Percentiles rank a stretch among this genome's conserved stretches.
Conservation (phyloP, 345 rosid species). For the Ceriops decandra region DNA sequence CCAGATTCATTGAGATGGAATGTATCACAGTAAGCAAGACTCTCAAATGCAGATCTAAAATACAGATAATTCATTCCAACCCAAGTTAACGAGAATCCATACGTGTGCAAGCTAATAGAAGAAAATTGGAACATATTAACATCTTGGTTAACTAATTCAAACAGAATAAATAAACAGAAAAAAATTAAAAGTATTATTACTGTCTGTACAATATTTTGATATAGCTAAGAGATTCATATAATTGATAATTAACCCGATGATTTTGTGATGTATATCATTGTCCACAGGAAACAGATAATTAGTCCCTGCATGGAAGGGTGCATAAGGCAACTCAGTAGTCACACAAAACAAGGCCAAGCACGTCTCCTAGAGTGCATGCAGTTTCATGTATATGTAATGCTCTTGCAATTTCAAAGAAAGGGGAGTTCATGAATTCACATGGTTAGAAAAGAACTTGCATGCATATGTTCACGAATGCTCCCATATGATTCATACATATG, state of each 20-base stretch:
- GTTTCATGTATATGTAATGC: too few species aligned
- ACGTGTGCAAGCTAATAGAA: not conserved
- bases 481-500: not conserved
- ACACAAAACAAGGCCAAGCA: too few species aligned
- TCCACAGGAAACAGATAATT: too few species aligned
- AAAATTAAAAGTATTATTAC: not conserved
- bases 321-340: too few species aligned
- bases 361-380: too few species aligned
- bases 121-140: not conserved
- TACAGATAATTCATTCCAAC: slow-evolving; percentile 2
- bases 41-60: slow-evolving; percentile 70
- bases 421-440: not conserved
- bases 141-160: not conserved
- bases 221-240: too few species aligned
- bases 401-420: too few species aligned
- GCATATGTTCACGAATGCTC: not conserved
- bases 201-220: too few species aligned
- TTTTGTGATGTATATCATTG: too few species aligned
- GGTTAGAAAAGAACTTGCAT: not conserved
- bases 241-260: too few species aligned
- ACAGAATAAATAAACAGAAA: not conserved
- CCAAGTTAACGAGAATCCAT: not conserved
- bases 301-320: too few species aligned
- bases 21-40: slow-evolving; percentile 53
- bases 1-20: slow-evolving; percentile 78